Evolutionary conservation across 2,329 filamentous ascomycete genomes (phyloP).

Genomic region (Botryosphaeria agaves): DNA sequence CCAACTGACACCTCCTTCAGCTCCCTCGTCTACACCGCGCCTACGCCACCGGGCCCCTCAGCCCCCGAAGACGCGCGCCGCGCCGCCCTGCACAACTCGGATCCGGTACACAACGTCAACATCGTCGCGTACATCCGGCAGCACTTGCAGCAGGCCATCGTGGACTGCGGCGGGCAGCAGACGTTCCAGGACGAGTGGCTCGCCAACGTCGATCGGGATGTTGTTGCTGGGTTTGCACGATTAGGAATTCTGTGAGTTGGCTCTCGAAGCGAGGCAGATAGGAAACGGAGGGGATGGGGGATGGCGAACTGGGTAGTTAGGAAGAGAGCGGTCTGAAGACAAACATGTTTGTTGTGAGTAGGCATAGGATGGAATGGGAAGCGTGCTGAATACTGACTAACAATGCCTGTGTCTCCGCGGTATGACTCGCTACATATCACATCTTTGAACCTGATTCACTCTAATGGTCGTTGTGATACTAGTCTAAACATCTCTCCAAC

Average conservation of each 20-base stretch:
- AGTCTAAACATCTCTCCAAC: no score
- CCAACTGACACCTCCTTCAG: constrained; percentile 9
- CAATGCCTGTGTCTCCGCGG: no score
- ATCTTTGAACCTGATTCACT: no score
- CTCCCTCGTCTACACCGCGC: constrained; percentile 21
- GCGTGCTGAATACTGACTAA: no score
- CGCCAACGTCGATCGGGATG: constrained; percentile 57
- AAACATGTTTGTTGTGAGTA: no score
- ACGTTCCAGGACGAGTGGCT: constrained; percentile 51
- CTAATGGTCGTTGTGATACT: no score
- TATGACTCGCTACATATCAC: no score
- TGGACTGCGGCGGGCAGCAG: constrained; percentile 43
- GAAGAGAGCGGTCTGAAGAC: no score
- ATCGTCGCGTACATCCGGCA: constrained; percentile 46
- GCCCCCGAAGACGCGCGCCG: constrained; percentile 27
- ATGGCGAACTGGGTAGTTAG: no score
- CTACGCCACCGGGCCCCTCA: constrained; percentile 14
- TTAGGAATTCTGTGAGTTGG: constrained; percentile 16
- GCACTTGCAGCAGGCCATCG: constrained; percentile 41
- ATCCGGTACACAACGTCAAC: constrained; percentile 51
- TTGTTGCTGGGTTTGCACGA: constrained; percentile 44
- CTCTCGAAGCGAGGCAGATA: no score
- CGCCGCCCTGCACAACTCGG: constrained; percentile 35
- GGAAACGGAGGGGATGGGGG: no score
- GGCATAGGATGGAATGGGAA: no score